Evolutionary conservation across 1,284 basidiomycete species (phyloP).

Genomic region (Rhodotorula glutinis): DNA sequence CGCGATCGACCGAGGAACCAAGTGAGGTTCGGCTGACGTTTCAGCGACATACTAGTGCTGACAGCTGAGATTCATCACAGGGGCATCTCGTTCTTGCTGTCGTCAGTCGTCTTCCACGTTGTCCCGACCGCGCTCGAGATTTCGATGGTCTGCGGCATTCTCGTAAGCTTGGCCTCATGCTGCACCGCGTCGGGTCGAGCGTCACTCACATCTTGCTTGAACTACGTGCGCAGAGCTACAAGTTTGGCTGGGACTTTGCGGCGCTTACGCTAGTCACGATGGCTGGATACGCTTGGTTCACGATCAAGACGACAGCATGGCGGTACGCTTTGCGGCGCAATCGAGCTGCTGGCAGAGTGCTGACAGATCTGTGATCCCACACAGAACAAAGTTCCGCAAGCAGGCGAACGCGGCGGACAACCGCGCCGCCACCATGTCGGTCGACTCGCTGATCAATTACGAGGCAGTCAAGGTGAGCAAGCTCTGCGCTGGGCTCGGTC

Average conservation of each 20-base stretch:
- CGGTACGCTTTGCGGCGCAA: conserved; percentile 56
- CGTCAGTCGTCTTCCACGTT: conserved; percentile 91
- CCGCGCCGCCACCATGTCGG: conserved; percentile 85
- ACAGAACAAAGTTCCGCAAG: conserved; percentile 87
- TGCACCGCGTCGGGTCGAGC: too few species aligned
- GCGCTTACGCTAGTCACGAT: conserved; percentile 82
- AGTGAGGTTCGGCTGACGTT: conserved; percentile 55
- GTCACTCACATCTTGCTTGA: too few species aligned
- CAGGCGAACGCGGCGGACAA: conserved; percentile 96
- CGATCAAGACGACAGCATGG: conserved; percentile 93
- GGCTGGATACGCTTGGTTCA: conserved; percentile 94
- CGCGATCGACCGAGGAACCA: conserved; percentile 95
- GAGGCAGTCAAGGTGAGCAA: conserved; percentile 87
- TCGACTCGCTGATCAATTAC: conserved; percentile 95
- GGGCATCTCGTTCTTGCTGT: conserved; percentile 92
- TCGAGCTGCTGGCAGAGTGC: too few species aligned
- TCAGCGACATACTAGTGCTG: not conserved
- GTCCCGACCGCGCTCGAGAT: conserved; percentile 95
- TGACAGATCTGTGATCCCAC: too few species aligned
- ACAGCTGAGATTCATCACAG: conserved; percentile 51
- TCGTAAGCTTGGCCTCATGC: conserved; percentile 60
- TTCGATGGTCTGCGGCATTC: conserved; percentile 91
- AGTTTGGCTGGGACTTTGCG: conserved; percentile 96
- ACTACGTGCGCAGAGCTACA: conserved; percentile 66
- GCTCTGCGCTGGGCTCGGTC: not conserved